These are phyloP conservation scores for Hymenoscyphus repandus DNA, from an alignment of 2,329 filamentous ascomycete species.

Conservation along the genomic window DNA sequence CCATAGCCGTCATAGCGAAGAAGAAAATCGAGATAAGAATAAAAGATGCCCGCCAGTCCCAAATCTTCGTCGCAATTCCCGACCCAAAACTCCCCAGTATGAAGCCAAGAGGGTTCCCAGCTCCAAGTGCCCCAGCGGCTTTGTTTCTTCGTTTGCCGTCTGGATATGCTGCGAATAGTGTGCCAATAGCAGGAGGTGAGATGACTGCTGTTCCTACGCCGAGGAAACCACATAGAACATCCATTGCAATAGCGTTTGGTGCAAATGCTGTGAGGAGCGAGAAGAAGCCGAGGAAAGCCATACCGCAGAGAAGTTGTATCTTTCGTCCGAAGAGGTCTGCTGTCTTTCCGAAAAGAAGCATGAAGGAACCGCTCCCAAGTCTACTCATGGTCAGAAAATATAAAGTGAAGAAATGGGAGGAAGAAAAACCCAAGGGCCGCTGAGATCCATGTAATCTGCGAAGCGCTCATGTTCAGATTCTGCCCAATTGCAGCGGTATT, in stretches of 20 bases:
- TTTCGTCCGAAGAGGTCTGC: constrained; percentile 64
- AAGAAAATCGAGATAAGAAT: constrained; percentile 60
- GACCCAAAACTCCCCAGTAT: constrained; percentile 49
- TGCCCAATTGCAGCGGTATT: constrained; percentile 55
- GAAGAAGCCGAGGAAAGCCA: constrained; percentile 53
- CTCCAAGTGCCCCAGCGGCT: constrained; percentile 56
- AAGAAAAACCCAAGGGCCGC: constrained; percentile 49
- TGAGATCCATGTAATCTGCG: constrained; percentile 63
- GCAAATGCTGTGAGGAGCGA: constrained; percentile 55
- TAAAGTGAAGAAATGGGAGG: neutral
- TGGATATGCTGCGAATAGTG: constrained; percentile 59
- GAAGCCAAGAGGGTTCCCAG: constrained; percentile 38
- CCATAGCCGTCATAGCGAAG: constrained; percentile 50
- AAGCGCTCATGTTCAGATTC: constrained; percentile 58
- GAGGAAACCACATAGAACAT: constrained; percentile 58
- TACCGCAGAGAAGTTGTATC: constrained; percentile 52
- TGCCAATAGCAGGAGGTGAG: constrained; percentile 59
- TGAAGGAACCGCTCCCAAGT: constrained; percentile 57
- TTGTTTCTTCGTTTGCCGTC: constrained; percentile 54
- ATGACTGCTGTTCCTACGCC: constrained; percentile 61
- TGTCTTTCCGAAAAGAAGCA: constrained; percentile 61
- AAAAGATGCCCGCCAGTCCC: constrained; percentile 60
- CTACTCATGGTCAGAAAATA: constrained; percentile 29
- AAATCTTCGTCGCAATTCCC: constrained; percentile 55
- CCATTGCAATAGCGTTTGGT: constrained; percentile 51